Base-by-base conservation (phyloP, 495 filamentous ascomycete genomes). In the Niebla homalea region DNA sequence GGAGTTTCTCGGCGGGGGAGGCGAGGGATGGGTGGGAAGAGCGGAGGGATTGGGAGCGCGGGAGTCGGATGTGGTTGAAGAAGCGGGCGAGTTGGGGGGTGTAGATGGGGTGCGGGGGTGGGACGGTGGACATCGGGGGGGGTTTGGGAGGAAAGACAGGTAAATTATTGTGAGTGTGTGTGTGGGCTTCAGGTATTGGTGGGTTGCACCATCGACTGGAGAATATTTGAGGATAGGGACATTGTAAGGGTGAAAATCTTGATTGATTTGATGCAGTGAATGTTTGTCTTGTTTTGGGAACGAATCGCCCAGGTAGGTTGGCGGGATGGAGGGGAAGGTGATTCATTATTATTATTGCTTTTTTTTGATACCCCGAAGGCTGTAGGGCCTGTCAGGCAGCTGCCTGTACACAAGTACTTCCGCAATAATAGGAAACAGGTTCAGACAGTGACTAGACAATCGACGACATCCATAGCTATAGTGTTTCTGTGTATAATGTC, bases 11-110 rank as follows among this genome's bases (percentile, higher is more conserved):
- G 15, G 15, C 21, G n/a, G 42, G 18, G 15, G 42, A 45, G 18
- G 42, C 42, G 21, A 32, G 29, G 38, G 36, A 6, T 10, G 36
- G 22, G 37, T 18, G 22, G 4, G 35, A 29, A 7, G 22, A 7
- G 14, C 26, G 51, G 3, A 8, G 47, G 14, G 35, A 11, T 5
- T 37, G 22, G 32, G 18, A 18, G 20, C 14, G 21, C 1, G 53
- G 43, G 12, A 60, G 19, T 2, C 32, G 40, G 16, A 60, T 52
- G 32, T 46, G 51, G 5, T 43, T 37, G 20, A 61, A 41, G 22
- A 57, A 59, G 11, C 49, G 21, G 5, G 32, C 36, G 10, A 59
- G 35, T 20, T 61, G 57, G 1, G 36, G 19, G n/a, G 50, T 29
- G 51, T 60, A 58, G 5, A 23, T 23, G 7, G 46, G 45, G 12